phyloP scores from a whole-genome alignment of 2,329 filamentous ascomycete genomes.

The Botrytis galanthina region DNA sequence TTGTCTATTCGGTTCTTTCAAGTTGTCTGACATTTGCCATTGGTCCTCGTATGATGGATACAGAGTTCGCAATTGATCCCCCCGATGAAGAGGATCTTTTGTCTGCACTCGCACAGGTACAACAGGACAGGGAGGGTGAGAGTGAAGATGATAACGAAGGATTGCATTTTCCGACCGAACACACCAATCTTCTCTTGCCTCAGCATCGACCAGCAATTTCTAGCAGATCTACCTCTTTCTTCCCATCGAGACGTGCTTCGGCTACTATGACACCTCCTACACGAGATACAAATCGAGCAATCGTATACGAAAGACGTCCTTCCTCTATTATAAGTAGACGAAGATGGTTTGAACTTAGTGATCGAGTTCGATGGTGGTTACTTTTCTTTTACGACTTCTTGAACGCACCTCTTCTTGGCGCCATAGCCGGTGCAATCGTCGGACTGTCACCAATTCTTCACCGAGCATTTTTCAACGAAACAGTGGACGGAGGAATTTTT shows the following conservation, averaged over 20 bases:
- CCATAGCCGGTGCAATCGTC: constrained; percentile 55
- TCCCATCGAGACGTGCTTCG: constrained; percentile 32
- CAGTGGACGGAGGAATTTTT: constrained; percentile 59
- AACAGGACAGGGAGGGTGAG: constrained; percentile 24
- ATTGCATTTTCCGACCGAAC: constrained; percentile 37
- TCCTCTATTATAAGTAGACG: constrained; percentile 30
- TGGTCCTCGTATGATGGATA: constrained; percentile 57
- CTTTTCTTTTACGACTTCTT: constrained; percentile 49
- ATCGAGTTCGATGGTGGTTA: constrained; percentile 39
- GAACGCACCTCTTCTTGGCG: constrained; percentile 62
- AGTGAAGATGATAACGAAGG: constrained; percentile 28
- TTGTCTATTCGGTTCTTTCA: constrained; percentile 62
- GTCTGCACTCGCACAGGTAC: constrained; percentile 26
- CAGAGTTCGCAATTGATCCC: constrained; percentile 41
- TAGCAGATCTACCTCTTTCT: constrained; percentile 33
- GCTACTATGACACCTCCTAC: constrained; percentile 22
- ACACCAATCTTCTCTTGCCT: constrained; percentile 50
- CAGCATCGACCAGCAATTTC: constrained; percentile 18
- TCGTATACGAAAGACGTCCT: constrained; percentile 32
- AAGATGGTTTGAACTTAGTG: constrained; percentile 36
- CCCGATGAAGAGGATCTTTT: constrained; percentile 29
- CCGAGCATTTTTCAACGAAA: constrained; percentile 57
- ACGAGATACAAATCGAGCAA: background rate
- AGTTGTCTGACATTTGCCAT: constrained; percentile 64
- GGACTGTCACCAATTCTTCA: constrained; percentile 60